These are phyloP conservation scores for Nelumbo lutea DNA, from an alignment of 164 flowering plant species.

Conservation along the genomic window DNA sequence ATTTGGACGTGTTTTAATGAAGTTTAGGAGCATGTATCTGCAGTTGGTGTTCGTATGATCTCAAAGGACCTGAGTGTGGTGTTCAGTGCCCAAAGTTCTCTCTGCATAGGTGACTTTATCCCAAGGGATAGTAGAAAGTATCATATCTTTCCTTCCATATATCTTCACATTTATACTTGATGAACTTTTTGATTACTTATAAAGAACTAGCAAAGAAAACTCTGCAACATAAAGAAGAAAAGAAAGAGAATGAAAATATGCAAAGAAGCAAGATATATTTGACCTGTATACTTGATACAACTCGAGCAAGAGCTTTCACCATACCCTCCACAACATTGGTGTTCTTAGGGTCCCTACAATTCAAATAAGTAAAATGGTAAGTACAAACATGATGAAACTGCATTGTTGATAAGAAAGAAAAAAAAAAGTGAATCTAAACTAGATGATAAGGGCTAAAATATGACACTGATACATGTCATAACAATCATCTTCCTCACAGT, in stretches of 20 bases:
- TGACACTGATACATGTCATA: not conserved
- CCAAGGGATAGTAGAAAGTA: too few species aligned
- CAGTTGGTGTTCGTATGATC: too few species aligned
- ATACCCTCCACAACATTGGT: constrained; percentile 92
- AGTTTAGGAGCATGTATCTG: too few species aligned
- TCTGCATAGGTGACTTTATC: too few species aligned
- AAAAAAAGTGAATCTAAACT: not conserved
- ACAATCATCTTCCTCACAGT: not conserved
- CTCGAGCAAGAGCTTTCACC: constrained; percentile 92
- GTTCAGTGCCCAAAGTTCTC: too few species aligned
- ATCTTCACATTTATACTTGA: too few species aligned
- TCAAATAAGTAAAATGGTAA: not conserved
- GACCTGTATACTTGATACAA: constrained; percentile 93
- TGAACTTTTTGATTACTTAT: too few species aligned
- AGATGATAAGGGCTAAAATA: not conserved
- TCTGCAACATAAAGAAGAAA: too few species aligned
- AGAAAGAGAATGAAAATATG: not conserved
- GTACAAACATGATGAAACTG: not conserved
- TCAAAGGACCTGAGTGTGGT: too few species aligned
- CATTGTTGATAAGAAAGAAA: not conserved
- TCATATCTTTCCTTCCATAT: too few species aligned
- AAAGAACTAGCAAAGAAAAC: too few species aligned
- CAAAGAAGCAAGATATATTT: constrained; percentile 5
- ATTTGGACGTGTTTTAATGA: too few species aligned
- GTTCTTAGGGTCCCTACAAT: constrained; percentile 83